These are phyloP conservation scores for Lojkania enalia DNA, from an alignment of 2,329 filamentous ascomycete species.

Conservation along the genomic window DNA sequence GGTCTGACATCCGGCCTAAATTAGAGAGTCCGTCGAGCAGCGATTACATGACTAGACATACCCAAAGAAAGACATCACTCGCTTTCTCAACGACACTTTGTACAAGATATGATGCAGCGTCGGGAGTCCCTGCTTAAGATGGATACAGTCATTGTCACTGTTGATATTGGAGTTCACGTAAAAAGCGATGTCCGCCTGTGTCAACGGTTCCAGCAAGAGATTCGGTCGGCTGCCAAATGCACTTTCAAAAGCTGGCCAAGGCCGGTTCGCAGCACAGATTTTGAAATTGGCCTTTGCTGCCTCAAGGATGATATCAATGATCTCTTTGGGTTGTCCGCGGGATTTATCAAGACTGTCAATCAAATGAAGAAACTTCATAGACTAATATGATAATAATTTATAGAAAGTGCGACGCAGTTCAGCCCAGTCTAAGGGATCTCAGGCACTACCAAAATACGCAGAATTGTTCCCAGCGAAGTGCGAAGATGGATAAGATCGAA, in stretches of 20 bases:
- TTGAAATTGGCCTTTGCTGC: conserved; percentile 1
- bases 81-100: conserved; percentile 5
- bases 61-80: conserved; percentile 9
- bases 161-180: conserved; percentile 4
- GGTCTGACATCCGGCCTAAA: conserved; percentile 17
- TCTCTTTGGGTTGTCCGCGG: neutral
- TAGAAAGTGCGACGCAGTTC: neutral
- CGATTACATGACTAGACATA: conserved; percentile 1
- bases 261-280: conserved; percentile 6
- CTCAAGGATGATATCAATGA: neutral
- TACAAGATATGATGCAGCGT: neutral
- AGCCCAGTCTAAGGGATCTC: neutral
- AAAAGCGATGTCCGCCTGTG: conserved; percentile 3
- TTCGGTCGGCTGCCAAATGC: neutral
- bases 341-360: conserved; percentile 1
- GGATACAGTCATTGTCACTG: conserved; percentile 19
- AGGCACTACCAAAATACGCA: neutral
- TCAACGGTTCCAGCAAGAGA: conserved; percentile 6
- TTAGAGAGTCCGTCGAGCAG: conserved; percentile 10
- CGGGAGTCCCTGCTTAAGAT: conserved; percentile 13
- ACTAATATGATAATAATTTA: too few relatives aligned
- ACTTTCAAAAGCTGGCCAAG: conserved; percentile 7
- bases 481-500: neutral
- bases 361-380: conserved; percentile 1
- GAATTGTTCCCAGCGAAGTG: neutral